Base-by-base conservation (phyloP, 2,329 filamentous ascomycete species). In the Fusarium sp. region DNA sequence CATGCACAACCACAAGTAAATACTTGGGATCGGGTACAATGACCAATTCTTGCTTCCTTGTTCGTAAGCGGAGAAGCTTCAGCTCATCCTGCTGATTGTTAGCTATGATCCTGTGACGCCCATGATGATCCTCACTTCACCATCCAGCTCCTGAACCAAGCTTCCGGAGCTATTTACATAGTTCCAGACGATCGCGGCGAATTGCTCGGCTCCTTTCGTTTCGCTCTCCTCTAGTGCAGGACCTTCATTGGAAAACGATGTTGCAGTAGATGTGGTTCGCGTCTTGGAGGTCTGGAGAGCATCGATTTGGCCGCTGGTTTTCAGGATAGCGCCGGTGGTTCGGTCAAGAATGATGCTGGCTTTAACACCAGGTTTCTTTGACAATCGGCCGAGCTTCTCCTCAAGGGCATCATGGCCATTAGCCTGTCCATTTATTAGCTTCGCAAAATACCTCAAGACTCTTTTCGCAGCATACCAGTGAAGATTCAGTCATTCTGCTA, bases 31-130 rank as follows among this genome's bases (percentile, higher is more conserved):
- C 94, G 81, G 93, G 93, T 26, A 96, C 92, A 78, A 96, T 94
- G 67, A 96, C 92, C 71, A 96, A 84, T 82, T 97, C 94, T 77
- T 95, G 93, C 82, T 93, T 95, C 85, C 91, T 94, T n/a, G 93
- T 96, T 74, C 94, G 89, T 73, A 97, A 80, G 72, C 93, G 88
- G 58, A 96, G 82, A 54, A 96, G 85, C 83, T 92, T 94, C 72
- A 95, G 83, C 80, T 95, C 93, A 78, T 96, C 94, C 87, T 92
- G 72, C 57, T 39, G 4, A 51, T 26, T n/a, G 63, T 82, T 58
- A 82, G 80, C 45, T 26, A 24, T 62, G 41, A 30, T 61, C 26
- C 68, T 38, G 65, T 57, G 53, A 63, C 35, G 58, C 44, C 38
- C 22, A 60, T 45, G 39, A 54, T 38, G 22, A 30, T 53, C 61